Evolutionary conservation across 805 yeast species (phyloP), one percentile per base, ranked within the genome.

Genomic region (Ogataea corticis): DNA sequence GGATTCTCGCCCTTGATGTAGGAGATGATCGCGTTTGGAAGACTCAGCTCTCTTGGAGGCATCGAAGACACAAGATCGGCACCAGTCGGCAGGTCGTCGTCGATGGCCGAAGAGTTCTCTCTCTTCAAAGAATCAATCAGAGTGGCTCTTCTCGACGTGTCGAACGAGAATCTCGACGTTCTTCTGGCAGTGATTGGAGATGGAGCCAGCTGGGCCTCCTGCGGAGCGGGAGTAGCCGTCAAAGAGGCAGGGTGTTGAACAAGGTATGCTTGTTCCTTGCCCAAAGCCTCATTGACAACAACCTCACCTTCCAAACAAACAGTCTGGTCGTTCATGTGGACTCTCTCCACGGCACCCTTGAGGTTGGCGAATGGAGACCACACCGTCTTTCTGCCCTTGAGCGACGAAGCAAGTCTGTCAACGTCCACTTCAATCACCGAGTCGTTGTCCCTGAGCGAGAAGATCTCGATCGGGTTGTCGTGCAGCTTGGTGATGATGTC

Each of bases 321-420:
- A 44, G 96, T 86, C 64, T 84, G 83, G 46, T 82, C 85, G 51
- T 83, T 80, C 65, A 87, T 72, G 55, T 83, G 77, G 41, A 92
- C 97, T 67, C 97, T 81, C 68, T 90, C 96, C 61, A 92, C 85
- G 60, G 89, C 83, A 51, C 97, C 97, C 49, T 72, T 76, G 61
- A 88, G 72, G 42, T 76, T 77, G 46, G 70, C 71, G 50, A 82
- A 77, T 50, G 84, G 84, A 44, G 84, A 74, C 79, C 82, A 78
- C 32, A 68, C 54, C 7, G 73, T 61, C 15, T 42, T 62, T 33
- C 70, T 64, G 37, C 63, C 52, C 52, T 68, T 69, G 48, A 71
- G 57, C 10, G 78, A 67, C n/a, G 71, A 58, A 42, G 69, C 65
- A 14, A 71, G 63, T 66, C 95, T 82, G 68, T 90, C 97, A 55